Percentiles rank a stretch among this genome's conserved stretches.
Evolutionary conservation across 805 yeast genomes (phyloP).

Genomic region (Nakazawaea populi): DNA sequence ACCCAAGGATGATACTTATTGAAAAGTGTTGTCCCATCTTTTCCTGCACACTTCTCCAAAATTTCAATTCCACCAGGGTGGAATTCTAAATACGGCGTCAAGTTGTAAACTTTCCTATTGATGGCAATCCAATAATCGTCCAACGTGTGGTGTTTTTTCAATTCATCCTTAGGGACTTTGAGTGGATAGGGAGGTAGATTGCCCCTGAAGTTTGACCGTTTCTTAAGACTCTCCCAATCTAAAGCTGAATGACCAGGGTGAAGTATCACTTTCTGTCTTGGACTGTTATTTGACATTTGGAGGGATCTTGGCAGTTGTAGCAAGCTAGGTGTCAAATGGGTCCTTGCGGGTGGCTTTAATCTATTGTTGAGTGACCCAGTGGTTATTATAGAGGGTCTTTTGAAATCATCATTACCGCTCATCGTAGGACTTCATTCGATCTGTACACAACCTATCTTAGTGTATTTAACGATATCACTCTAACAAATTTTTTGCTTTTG

Average conservation of each 20-base stretch:
- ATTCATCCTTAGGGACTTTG: slow-evolving; percentile 48
- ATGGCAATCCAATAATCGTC: slow-evolving; percentile 85
- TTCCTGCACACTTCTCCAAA: slow-evolving; percentile 73
- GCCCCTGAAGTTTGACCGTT: slow-evolving; percentile 48
- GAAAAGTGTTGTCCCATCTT: slow-evolving; percentile 74
- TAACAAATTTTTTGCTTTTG: background rate
- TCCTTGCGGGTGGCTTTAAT: background rate
- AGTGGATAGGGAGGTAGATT: slow-evolving; percentile 50
- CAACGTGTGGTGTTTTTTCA: slow-evolving; percentile 49
- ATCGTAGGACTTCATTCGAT: background rate
- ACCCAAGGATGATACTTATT: slow-evolving; percentile 71
- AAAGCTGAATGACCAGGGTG: slow-evolving; percentile 80
- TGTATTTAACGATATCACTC: background rate
- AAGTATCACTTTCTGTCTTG: slow-evolving; percentile 52
- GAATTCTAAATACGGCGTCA: slow-evolving; percentile 76
- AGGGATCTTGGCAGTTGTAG: background rate
- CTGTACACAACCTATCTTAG: background rate
- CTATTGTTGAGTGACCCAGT: background rate
- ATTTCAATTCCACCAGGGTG: slow-evolving; percentile 93
- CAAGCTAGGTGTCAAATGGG: background rate
- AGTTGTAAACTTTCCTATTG: slow-evolving; percentile 75
- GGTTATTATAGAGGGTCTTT: background rate
- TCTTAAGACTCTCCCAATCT: slow-evolving; percentile 72
- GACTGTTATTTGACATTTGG: slow-evolving; percentile 8
- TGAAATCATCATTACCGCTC: background rate